phyloP scores from a whole-genome alignment of 2,329 filamentous ascomycete genomes.

The Tolypocladium tropicale region DNA sequence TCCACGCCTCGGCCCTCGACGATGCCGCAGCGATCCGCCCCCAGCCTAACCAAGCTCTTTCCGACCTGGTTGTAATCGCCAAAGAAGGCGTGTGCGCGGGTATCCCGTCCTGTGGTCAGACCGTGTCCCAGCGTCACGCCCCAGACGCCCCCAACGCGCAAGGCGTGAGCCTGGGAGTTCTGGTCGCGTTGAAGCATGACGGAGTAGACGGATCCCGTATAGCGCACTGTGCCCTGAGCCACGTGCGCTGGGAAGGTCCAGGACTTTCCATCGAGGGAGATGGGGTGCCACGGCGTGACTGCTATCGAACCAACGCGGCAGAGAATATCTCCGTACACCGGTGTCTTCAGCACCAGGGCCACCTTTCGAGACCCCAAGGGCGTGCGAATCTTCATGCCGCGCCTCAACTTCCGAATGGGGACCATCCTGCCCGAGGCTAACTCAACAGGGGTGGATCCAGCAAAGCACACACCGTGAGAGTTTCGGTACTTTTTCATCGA shows the following conservation, averaged over 20 bases:
- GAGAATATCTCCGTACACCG: conserved; percentile 27
- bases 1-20: conserved; percentile 32
- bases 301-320: conserved; percentile 35
- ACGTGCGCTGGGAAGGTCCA: conserved; percentile 39
- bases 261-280: conserved; percentile 24
- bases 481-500: conserved; percentile 35
- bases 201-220: conserved; percentile 46
- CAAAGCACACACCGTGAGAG: conserved; percentile 38
- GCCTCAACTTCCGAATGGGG: conserved; percentile 31
- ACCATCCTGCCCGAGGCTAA: conserved; percentile 30
- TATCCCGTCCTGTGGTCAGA: conserved; percentile 20
- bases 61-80: conserved; percentile 37
- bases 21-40: conserved; percentile 26
- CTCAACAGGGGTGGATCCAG: conserved; percentile 33
- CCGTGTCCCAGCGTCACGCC: conserved; percentile 52
- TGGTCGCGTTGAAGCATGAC: conserved; percentile 39
- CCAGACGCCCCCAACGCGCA: conserved; percentile 35
- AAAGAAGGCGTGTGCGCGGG: conserved; percentile 43
- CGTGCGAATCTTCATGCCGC: conserved; percentile 38
- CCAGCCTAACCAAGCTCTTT: conserved; percentile 25
- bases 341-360: conserved; percentile 39
- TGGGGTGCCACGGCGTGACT: conserved; percentile 52
- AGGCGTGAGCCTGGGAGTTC: conserved; percentile 36
- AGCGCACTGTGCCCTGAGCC: conserved; percentile 21
- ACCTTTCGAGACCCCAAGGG: conserved; percentile 38